Evolutionary conservation across 352 stramenopile species (phyloP).

Genomic region (Phytophthora melonis): DNA sequence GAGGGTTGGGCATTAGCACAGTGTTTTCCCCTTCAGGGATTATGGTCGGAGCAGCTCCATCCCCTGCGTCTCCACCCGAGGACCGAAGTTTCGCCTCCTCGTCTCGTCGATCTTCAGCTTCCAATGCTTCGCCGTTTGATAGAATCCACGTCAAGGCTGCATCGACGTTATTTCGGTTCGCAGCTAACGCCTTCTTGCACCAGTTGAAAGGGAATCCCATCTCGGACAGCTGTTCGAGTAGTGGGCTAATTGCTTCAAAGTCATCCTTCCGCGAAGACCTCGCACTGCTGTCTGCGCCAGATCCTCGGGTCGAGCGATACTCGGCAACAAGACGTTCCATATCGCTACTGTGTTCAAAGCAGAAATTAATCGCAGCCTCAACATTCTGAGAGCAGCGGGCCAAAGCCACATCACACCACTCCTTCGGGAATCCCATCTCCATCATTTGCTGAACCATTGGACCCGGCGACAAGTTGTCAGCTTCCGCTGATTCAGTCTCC

Average conservation of each 20-base stretch:
- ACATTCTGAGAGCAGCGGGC: conserved; percentile 89
- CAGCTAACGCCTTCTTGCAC: conserved; percentile 91
- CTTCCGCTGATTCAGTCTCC: conserved; percentile 29
- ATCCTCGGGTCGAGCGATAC: conserved; percentile 66
- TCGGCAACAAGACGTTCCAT: conserved; percentile 91
- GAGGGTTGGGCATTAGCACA: conserved; percentile 74
- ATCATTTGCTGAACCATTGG: conserved; percentile 93
- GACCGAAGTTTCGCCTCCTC: conserved; percentile 74
- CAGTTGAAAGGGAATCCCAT: conserved; percentile 95
- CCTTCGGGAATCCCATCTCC: conserved; percentile 94
- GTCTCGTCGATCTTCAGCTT: conserved; percentile 88
- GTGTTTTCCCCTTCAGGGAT: conserved; percentile 46
- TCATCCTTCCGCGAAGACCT: conserved; percentile 55
- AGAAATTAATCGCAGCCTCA: conserved; percentile 93
- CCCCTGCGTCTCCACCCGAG: conserved; percentile 41
- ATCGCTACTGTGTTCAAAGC: conserved; percentile 92
- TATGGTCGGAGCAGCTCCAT: conserved; percentile 30
- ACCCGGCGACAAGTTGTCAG: conserved; percentile 47
- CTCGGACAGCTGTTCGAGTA: conserved; percentile 90
- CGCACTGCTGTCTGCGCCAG: conserved; percentile 21
- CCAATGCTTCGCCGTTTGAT: conserved; percentile 90
- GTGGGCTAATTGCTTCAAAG: conserved; percentile 70
- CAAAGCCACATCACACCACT: conserved; percentile 93
- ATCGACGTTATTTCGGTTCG: conserved; percentile 92
- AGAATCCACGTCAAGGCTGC: conserved; percentile 94